A percentile compares a stretch with the other conserved stretches of the same genome.
phyloP scores from a whole-genome alignment of 164 flowering plant species.

The Vitis rupestris region DNA sequence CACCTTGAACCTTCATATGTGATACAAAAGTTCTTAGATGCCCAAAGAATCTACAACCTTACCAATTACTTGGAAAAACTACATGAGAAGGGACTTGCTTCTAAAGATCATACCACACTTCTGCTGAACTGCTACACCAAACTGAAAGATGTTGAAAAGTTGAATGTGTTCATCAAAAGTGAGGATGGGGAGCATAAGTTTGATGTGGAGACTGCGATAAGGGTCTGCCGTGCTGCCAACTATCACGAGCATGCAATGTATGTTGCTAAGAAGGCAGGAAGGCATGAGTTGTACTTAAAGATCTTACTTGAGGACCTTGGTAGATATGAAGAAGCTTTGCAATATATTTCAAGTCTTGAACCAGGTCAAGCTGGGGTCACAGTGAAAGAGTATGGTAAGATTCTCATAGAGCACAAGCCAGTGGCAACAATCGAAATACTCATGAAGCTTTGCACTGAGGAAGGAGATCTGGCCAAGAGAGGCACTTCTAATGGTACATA shows the following conservation, averaged over 20 bases:
- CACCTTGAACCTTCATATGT: conserved; percentile 98
- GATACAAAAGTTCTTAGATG: conserved; percentile 97
- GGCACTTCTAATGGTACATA: conserved; percentile 46
- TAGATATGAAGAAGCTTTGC: conserved; percentile 85
- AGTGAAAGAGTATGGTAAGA: conserved; percentile 90
- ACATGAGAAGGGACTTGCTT: conserved; percentile 93
- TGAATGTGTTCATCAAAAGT: conserved; percentile 77
- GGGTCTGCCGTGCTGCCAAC: conserved; percentile 96
- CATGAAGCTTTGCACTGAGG: conserved; percentile 85
- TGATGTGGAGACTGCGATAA: conserved; percentile 97
- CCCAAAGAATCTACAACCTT: conserved; percentile 95
- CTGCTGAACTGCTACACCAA: conserved; percentile 94
- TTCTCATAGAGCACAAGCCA: conserved; percentile 93
- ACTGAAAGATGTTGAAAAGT: conserved; percentile 89
- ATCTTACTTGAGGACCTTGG: conserved; percentile 96
- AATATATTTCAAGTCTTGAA: conserved; percentile 89
- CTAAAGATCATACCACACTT: conserved; percentile 97
- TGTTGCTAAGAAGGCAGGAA: conserved; percentile 95
- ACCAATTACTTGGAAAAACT: conserved; percentile 96
- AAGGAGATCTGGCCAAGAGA: conserved; percentile 51
- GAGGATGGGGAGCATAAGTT: conserved; percentile 95
- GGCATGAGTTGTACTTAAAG: conserved; percentile 94
- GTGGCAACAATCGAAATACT: conserved; percentile 84
- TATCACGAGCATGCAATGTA: conserved; percentile 99
- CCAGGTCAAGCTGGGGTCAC: conserved; percentile 94